Base-by-base conservation (phyloP, 257 asterid genomes). In the Plantago ovata region DNA sequence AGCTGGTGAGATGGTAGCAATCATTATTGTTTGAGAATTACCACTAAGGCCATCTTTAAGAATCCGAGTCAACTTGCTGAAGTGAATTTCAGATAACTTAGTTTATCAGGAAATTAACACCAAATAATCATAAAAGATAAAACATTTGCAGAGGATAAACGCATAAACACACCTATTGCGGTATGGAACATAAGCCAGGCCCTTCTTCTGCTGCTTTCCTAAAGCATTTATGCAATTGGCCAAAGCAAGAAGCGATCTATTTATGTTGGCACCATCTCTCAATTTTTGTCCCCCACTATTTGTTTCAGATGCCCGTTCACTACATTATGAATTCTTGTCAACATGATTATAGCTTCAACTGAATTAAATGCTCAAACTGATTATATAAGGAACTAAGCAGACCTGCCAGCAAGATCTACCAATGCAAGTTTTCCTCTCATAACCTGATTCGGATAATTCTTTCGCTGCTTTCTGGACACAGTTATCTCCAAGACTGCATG, bases 361-460 rank as follows among this genome's bases (percentile, higher is more conserved):
- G 22, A 59, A 65, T 60, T 48, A 68, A 52, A 57, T 44, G 40
- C 32, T 44, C n/a, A 38, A 49, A 63, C 53, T 22, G 45, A 42
- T 36, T 36, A 51, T 56, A 41, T 38, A 71, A 60, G 19, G 67
- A 69, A 71, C 32, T 48, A 57, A 48, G 44, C 76, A 39, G 55
- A 91, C 98, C 98, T 91, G 81, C 98, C 98, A 74, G 98, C 98
- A 76, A 91, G 96, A 83, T 91, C 98, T 61, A 91, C 98, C 49
- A 91, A 81, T 53, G 96, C 94, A 60, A 91, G 89, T 69, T 83
- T 91, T 76, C 96, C 98, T 74, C 73, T 83, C 60, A 85, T 71
- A 62, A 91, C 81, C 86, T 83, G 95, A 72, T 83, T 81, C 62
- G 90, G 84, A 75, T 79, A 77, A 71, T 80, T 73, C 64, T 79